Evolutionary conservation across 2,329 filamentous ascomycete species (phyloP).

Genomic region (Monosporascus sp.): DNA sequence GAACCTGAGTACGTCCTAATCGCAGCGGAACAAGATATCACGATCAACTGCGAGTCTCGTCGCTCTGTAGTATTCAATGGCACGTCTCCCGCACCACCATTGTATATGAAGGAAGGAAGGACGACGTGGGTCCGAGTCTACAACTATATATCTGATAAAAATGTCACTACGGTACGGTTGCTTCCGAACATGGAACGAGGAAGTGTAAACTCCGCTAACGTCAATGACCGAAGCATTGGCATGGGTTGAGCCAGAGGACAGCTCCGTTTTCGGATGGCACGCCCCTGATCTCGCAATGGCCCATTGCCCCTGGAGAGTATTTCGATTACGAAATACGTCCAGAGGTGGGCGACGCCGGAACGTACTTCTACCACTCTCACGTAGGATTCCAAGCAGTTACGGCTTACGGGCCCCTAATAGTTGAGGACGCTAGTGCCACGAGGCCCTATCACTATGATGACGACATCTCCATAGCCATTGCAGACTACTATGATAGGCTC

Average conservation of each 20-base stretch:
- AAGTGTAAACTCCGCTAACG: background rate
- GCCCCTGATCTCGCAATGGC: slow-evolving; percentile 58
- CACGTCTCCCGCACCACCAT: slow-evolving; percentile 43
- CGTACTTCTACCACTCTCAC: slow-evolving; percentile 66
- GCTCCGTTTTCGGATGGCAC: slow-evolving; percentile 61
- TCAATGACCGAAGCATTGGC: slow-evolving; percentile 51
- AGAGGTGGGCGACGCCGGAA: slow-evolving; percentile 47
- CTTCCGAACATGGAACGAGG: background rate
- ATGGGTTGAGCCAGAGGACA: slow-evolving; percentile 55
- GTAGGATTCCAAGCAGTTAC: slow-evolving; percentile 57
- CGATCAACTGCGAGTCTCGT: slow-evolving; percentile 40
- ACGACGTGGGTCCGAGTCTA: slow-evolving; percentile 54
- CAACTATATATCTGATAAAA: slow-evolving; percentile 46
- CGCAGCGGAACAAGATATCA: slow-evolving; percentile 29
- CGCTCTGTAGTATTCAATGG: slow-evolving; percentile 47
- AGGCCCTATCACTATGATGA: slow-evolving; percentile 54
- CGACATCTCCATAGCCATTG: slow-evolving; percentile 49
- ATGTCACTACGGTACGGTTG: slow-evolving; percentile 46
- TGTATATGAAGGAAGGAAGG: slow-evolving; percentile 41
- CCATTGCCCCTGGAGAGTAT: slow-evolving; percentile 54
- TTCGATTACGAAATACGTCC: slow-evolving; percentile 65
- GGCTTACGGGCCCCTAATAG: slow-evolving; percentile 51
- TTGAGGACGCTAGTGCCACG: slow-evolving; percentile 38
- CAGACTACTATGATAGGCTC: slow-evolving; percentile 51
- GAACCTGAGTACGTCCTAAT: slow-evolving; percentile 25